Evolutionary conservation across 371 early-diverging fungal species (phyloP).

Genomic region (Apophysomyces sp.): DNA sequence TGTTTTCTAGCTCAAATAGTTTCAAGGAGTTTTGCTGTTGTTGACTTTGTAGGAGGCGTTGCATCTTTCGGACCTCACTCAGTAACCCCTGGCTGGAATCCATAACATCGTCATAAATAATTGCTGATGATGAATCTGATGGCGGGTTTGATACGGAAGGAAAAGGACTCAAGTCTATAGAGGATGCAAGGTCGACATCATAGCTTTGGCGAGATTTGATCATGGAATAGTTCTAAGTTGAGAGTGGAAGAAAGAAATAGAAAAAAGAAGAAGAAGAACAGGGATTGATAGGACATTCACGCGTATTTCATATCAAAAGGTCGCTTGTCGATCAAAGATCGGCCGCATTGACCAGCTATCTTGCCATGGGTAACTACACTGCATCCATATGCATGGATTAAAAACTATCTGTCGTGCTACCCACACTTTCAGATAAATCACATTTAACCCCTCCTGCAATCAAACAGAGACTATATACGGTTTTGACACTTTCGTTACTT

Average conservation of each 20-base stretch:
- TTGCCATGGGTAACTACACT: background rate
- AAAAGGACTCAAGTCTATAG: background rate
- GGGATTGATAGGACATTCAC: background rate
- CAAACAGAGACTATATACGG: too few species aligned
- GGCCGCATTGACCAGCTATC: background rate
- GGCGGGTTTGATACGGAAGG: background rate
- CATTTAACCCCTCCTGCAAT: too few species aligned
- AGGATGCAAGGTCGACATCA: background rate
- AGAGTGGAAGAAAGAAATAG: background rate
- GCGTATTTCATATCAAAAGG: background rate
- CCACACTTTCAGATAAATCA: too few species aligned
- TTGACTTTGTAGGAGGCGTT: background rate
- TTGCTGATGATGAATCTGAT: background rate
- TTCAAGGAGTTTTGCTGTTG: conserved; percentile 3
- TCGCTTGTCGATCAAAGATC: background rate
- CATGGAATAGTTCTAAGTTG: background rate
- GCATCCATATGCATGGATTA: background rate
- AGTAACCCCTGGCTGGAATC: conserved; percentile 45
- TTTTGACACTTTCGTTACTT: too few species aligned
- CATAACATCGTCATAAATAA: background rate
- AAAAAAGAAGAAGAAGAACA: background rate
- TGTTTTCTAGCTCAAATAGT: conserved; percentile 1
- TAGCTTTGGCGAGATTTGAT: background rate
- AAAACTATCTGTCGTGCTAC: background rate
- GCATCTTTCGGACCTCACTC: conserved; percentile 37